Base-by-base conservation (phyloP, 2,329 filamentous ascomycete species). In the Monilinia fructicola region DNA sequence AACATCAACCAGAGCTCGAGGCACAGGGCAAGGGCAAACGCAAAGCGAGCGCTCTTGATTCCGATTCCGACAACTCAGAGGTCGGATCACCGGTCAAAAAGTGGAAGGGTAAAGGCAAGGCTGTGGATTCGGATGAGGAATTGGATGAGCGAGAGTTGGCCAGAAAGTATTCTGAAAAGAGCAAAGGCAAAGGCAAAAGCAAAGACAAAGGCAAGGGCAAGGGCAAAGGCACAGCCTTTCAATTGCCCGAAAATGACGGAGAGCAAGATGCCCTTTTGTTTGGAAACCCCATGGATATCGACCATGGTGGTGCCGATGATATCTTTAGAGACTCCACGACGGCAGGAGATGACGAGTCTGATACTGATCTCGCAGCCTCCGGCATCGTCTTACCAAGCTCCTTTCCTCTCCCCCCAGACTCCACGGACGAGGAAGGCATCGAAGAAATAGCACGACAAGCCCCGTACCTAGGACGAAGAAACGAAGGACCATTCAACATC, bases 21-120 rank as follows among this genome's bases (percentile, higher is more conserved):
- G 16, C 12, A 0, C 2, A 2, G 16, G 21, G 21, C 2, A 50
- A 60, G 12, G 56, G 28, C 0, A 50, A 60, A 12, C 42, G 53
- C n/a, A 58, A 58, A 26, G 3, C 18, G 14, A 38, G 42, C n/a
- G n/a, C 3, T 6, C 26, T 12, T 6, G 42, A 38, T 40, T 21
- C 28, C 10, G 42, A 26, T 28, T 26, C 42, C 28, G 42, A 38
- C 5, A n/a, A 26, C 21, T 5, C 14, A 7, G 56, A 60, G 28
- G 7, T 4, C 2, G 21, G 28, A 6, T 50, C 44, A 12, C 42
- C 56, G 21, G 16, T 18, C 18, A 58, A 46, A 21, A 58, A 38
- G 44, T 64, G 61, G 50, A 64, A 64, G 40, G 61, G 61, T 10
- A 64, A 64, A 26, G 61, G 35, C 2, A 56, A 44, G 18, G 61